Evolutionary conservation across 2,329 filamentous ascomycete genomes (phyloP).

Genomic region (Cladosporium sp.): DNA sequence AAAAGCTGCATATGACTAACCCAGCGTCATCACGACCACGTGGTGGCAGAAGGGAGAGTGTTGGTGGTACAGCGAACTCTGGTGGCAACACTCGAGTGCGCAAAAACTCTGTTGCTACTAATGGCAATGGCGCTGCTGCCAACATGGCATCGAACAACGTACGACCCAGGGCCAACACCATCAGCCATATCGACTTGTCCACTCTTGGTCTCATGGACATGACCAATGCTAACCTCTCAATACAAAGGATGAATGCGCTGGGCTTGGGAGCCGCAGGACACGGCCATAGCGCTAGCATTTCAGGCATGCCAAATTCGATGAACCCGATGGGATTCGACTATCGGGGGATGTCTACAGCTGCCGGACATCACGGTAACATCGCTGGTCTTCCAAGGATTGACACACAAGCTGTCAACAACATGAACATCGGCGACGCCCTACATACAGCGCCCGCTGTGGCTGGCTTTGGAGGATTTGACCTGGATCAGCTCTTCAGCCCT

Average conservation of each 20-base stretch:
- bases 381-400: slow-evolving; percentile 78
- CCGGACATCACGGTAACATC: slow-evolving; percentile 62
- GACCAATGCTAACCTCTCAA: slow-evolving; percentile 17
- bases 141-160: slow-evolving; percentile 50
- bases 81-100: slow-evolving; percentile 68
- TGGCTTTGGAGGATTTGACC: slow-evolving; percentile 64
- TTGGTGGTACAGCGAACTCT: slow-evolving; percentile 63
- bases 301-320: slow-evolving; percentile 4
- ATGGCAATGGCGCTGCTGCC: slow-evolving; percentile 43
- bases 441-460: slow-evolving; percentile 75
- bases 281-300: slow-evolving; percentile 8
- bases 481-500: slow-evolving; percentile 66
- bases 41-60: slow-evolving; percentile 80
- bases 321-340: slow-evolving; percentile 55
- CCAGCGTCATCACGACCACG: slow-evolving; percentile 82
- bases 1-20: slow-evolving; percentile 93
- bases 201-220: slow-evolving; percentile 54
- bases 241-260: slow-evolving; percentile 26
- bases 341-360: slow-evolving; percentile 65
- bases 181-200: slow-evolving; percentile 81
- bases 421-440: slow-evolving; percentile 62
- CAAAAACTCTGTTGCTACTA: slow-evolving; percentile 82
- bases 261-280: slow-evolving; percentile 11
- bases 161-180: slow-evolving; percentile 90
- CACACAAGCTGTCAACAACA: slow-evolving; percentile 62